phyloP scores from a whole-genome alignment of 192 early-diverging fungal species.

The Backusella macrospora region DNA sequence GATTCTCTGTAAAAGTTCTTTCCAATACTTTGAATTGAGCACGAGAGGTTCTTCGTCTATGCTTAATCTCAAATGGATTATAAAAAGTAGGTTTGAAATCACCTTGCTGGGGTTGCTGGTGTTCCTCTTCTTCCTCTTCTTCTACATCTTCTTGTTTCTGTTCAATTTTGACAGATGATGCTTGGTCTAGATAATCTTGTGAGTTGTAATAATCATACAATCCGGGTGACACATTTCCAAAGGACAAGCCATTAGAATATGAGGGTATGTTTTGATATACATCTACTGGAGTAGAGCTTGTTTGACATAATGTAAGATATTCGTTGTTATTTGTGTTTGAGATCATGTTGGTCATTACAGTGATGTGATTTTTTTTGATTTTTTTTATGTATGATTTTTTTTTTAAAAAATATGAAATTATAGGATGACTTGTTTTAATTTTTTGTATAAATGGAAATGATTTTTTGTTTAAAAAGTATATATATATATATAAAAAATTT shows the following conservation, averaged over 20 bases:
- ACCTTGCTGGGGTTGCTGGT: constrained; percentile 11
- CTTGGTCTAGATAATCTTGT: constrained; percentile 1
- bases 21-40: constrained; percentile 75
- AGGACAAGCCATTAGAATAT: neutral
- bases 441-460: neutral
- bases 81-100: constrained; percentile 77
- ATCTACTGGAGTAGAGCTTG: constrained; percentile 3
- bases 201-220: constrained; percentile 12
- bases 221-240: constrained; percentile 6
- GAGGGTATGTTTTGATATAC: constrained; percentile 13
- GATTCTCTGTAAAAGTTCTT: constrained; percentile 60
- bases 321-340: constrained; percentile 4
- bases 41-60: constrained; percentile 72
- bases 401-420: too few relatives aligned
- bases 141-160: neutral
- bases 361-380: neutral
- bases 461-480: neutral
- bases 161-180: neutral
- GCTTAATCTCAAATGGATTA: constrained; percentile 76
- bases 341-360: constrained; percentile 8
- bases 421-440: neutral
- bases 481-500: neutral
- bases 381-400: neutral
- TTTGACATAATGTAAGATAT: constrained; percentile 22
- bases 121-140: neutral